phyloP scores from a whole-genome alignment of 2,329 filamentous ascomycete species.

The Fonsecaea pedrosoi region DNA sequence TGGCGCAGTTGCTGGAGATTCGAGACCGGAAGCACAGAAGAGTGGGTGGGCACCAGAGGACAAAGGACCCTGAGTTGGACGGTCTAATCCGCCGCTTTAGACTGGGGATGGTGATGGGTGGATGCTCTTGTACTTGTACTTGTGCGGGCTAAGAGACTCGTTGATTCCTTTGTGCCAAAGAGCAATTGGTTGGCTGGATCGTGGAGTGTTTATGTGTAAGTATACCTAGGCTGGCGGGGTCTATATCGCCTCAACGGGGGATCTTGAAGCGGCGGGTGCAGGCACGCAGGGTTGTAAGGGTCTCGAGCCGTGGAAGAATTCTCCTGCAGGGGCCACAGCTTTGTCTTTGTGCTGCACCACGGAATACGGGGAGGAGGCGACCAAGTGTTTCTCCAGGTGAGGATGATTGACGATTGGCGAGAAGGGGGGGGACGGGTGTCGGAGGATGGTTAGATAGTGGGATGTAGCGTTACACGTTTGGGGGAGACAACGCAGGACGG shows the following conservation, averaged over 20 bases:
- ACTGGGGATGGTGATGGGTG: neutral
- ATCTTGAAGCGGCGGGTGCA: constrained; percentile 13
- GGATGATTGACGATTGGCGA: constrained; percentile 6
- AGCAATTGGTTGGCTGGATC: neutral
- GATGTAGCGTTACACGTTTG: constrained; percentile 20
- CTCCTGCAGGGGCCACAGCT: constrained; percentile 1
- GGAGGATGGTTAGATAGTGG: constrained; percentile 15
- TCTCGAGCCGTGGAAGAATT: neutral
- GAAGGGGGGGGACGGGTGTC: constrained; percentile 4
- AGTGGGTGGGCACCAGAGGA: neutral
- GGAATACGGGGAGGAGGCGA: constrained; percentile 5
- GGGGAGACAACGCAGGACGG: constrained; percentile 2
- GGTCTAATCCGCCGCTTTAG: constrained; percentile 1
- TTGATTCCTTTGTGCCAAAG: neutral
- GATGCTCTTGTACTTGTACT: neutral
- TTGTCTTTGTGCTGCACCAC: neutral
- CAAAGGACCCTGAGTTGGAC: neutral
- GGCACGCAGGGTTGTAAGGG: neutral
- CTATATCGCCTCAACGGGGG: constrained; percentile 5
- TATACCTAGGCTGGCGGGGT: constrained; percentile 2
- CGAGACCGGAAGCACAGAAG: constrained; percentile 4
- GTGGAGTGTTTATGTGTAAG: neutral
- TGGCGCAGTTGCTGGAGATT: neutral
- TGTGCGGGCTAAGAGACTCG: neutral
- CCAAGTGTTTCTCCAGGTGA: constrained; percentile 16